Percentiles rank a stretch among this genome's conserved stretches.
Conservation (phyloP, 805 yeast species). For the Starmera quercuum region DNA sequence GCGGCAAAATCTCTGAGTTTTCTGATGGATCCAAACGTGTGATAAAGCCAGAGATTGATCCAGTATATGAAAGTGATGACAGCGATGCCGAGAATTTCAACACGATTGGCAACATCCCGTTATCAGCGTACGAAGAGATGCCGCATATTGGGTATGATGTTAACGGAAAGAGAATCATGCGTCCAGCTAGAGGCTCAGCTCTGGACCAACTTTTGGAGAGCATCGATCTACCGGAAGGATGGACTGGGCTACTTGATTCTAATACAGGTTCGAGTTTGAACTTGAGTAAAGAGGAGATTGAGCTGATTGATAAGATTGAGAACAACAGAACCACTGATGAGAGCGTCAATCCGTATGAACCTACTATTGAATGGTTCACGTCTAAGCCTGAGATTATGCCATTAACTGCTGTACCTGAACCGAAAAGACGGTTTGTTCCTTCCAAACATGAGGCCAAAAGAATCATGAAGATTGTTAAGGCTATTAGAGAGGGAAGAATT, state of each 20-base stretch:
- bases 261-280: slow-evolving; percentile 82
- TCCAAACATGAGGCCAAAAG: slow-evolving; percentile 95
- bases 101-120: slow-evolving; percentile 90
- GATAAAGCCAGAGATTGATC: slow-evolving; percentile 84
- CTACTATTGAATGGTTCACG: slow-evolving; percentile 93
- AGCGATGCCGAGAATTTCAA: slow-evolving; percentile 74
- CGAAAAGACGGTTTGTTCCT: slow-evolving; percentile 93
- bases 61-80: slow-evolving; percentile 93
- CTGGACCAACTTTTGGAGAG: slow-evolving; percentile 82
- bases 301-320: slow-evolving; percentile 79
- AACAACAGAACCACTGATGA: slow-evolving; percentile 80
- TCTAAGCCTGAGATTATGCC: slow-evolving; percentile 83
- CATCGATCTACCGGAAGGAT: slow-evolving; percentile 94
- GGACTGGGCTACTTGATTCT: slow-evolving; percentile 95
- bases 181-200: slow-evolving; percentile 97
- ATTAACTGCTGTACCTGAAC: slow-evolving; percentile 88
- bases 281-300: slow-evolving; percentile 79
- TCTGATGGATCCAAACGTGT: slow-evolving; percentile 79
- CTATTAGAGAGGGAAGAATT: slow-evolving; percentile 94
- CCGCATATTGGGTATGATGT: slow-evolving; percentile 97
- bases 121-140: slow-evolving; percentile 91
- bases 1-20: slow-evolving; percentile 38
- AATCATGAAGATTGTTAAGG: slow-evolving; percentile 92
- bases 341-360: slow-evolving; percentile 79
- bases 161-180: slow-evolving; percentile 96